Evolutionary conservation across 169 alveolate genomes (phyloP).

Genomic region (Eimeria brunetti): DNA sequence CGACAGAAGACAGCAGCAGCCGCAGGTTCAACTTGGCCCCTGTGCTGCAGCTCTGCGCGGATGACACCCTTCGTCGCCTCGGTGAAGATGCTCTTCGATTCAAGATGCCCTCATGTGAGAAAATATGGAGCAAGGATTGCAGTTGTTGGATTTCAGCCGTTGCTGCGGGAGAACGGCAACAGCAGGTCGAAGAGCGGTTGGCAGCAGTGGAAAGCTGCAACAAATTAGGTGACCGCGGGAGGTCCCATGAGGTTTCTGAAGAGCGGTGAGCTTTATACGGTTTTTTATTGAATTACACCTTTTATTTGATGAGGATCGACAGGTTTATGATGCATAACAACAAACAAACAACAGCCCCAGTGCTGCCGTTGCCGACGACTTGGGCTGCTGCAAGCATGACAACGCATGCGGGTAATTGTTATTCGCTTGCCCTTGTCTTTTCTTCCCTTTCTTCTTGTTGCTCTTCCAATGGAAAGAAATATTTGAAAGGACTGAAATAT

Average conservation of each 20-base stretch:
- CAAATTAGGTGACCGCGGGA: constrained; percentile 58
- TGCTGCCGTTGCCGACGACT: constrained; percentile 63
- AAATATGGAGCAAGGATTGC: neutral
- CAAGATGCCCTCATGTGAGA: constrained; percentile 15
- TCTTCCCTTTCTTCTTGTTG: neutral
- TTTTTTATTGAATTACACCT: constrained; percentile 1
- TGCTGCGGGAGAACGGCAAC: constrained; percentile 2
- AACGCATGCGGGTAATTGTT: neutral
- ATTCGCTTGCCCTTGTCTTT: neutral
- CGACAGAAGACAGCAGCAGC: constrained; percentile 15
- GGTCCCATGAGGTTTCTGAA: constrained; percentile 48
- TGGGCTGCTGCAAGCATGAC: neutral
- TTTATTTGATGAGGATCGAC: neutral
- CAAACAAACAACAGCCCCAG: constrained; percentile 44
- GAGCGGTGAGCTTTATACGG: neutral
- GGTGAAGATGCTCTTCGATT: constrained; percentile 6
- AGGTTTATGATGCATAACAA: neutral
- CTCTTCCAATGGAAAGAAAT: neutral
- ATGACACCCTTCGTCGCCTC: neutral
- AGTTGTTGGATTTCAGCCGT: neutral
- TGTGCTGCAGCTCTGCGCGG: constrained; percentile 16
- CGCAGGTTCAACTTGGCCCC: constrained; percentile 7
- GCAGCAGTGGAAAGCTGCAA: constrained; percentile 59
- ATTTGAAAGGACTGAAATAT: too few species aligned
- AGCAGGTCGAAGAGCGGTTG: neutral